Evolutionary conservation across 129 eudicot genomes (phyloP).

Genomic region (Chrysanthemum lavandulifolium): DNA sequence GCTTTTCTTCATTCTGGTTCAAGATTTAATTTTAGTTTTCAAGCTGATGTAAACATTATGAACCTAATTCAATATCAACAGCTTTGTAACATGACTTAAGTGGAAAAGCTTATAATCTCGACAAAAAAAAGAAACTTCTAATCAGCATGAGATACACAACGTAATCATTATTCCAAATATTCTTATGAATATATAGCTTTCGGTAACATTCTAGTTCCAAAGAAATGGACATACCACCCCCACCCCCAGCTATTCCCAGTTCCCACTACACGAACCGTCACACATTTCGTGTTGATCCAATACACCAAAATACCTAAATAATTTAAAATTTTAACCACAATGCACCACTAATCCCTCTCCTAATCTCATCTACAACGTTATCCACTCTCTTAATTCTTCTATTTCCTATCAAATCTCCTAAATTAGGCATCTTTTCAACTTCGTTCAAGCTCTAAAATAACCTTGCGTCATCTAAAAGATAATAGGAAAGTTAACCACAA

Average conservation of each 20-base stretch:
- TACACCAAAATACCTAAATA: too few relatives aligned
- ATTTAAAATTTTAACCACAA: background rate
- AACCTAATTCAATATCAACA: background rate
- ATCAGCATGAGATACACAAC: background rate
- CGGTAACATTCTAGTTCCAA: conserved; percentile 2
- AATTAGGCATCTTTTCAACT: too few relatives aligned
- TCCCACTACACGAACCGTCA: background rate
- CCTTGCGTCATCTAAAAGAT: background rate
- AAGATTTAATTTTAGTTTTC: background rate
- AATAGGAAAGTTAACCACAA: too few relatives aligned
- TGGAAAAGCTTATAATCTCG: background rate
- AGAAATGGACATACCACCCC: background rate
- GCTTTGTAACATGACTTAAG: background rate
- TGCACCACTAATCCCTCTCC: background rate
- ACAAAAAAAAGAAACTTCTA: background rate
- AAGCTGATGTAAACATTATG: background rate
- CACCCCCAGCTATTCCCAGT: conserved; percentile 1
- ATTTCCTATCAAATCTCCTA: too few relatives aligned
- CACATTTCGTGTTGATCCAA: background rate
- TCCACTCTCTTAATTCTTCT: background rate
- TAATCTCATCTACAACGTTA: too few relatives aligned
- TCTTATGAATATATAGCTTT: conserved; percentile 7
- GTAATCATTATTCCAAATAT: background rate
- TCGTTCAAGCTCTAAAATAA: background rate
- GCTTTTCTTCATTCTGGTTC: conserved; percentile 5